A percentile compares a stretch with the other conserved stretches of the same genome.
These are phyloP conservation scores for Balakata baccata DNA, from an alignment of 345 rosid species.

Conservation along the genomic window DNA sequence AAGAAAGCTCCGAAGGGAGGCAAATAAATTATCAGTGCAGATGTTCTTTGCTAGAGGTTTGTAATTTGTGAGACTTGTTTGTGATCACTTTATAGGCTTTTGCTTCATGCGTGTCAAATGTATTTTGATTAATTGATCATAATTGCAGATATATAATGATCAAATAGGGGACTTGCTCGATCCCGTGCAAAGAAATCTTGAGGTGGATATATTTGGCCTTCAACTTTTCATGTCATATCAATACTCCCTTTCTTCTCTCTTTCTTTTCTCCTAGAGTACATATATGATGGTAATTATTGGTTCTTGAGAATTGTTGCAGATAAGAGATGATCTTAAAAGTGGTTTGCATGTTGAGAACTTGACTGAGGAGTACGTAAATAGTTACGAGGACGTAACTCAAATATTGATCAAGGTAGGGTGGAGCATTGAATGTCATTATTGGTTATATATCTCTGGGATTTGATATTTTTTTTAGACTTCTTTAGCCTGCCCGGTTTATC, in stretches of 20 bases:
- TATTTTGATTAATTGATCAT: neutral
- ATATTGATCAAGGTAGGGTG: conserved; percentile 74
- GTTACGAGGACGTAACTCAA: conserved; percentile 82
- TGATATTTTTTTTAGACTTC: neutral
- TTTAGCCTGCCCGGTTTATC: neutral
- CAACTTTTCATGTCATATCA: conserved; percentile 6
- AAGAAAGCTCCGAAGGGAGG: conserved; percentile 59
- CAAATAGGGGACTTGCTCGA: conserved; percentile 89
- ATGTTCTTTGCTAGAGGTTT: conserved; percentile 96
- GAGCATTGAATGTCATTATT: neutral
- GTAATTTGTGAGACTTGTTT: neutral
- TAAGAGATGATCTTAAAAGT: conserved; percentile 75
- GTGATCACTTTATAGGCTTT: neutral
- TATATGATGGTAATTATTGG: neutral
- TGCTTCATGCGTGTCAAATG: neutral
- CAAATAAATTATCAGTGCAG: conserved; percentile 86
- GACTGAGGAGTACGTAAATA: conserved; percentile 78
- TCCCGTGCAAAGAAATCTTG: conserved; percentile 85
- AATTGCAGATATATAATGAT: conserved; percentile 75
- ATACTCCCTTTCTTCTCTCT: neutral
- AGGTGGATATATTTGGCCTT: conserved; percentile 40
- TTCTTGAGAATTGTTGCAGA: conserved; percentile 41
- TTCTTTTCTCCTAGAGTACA: neutral
- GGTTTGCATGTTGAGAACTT: conserved; percentile 79
- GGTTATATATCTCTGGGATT: neutral